Evolutionary conservation across 148 eudicot species (phyloP).

Genomic region (Mesembryanthemum crystallinum): DNA sequence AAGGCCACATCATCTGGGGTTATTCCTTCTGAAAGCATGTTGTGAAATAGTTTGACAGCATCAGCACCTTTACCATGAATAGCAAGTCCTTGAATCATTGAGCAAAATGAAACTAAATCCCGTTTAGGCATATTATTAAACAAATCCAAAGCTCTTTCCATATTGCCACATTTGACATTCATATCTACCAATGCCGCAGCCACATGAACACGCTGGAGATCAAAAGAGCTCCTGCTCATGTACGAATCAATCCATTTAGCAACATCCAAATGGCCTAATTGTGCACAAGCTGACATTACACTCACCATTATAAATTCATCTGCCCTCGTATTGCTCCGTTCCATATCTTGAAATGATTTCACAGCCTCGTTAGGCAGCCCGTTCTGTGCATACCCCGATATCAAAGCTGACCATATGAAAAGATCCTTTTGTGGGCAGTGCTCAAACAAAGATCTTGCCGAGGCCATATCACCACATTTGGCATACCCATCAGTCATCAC

Average conservation of each 20-base stretch:
- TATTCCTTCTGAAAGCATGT: slow-evolving; percentile 61
- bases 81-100: slow-evolving; percentile 67
- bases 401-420: slow-evolving; percentile 68
- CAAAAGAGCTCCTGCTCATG: slow-evolving; percentile 35
- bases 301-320: slow-evolving; percentile 59
- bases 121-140: slow-evolving; percentile 54
- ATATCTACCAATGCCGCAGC: slow-evolving; percentile 64
- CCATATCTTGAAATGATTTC: slow-evolving; percentile 46
- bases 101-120: slow-evolving; percentile 61
- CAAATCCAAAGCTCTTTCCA: slow-evolving; percentile 48
- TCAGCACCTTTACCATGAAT: slow-evolving; percentile 54
- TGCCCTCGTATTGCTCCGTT: slow-evolving; percentile 38
- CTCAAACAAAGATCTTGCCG: slow-evolving; percentile 58
- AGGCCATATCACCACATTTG: slow-evolving; percentile 56
- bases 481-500: slow-evolving; percentile 67
- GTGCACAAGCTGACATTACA: slow-evolving; percentile 79
- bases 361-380: slow-evolving; percentile 60
- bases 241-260: slow-evolving; percentile 66
- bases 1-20: slow-evolving; percentile 63
- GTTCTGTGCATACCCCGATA: slow-evolving; percentile 63
- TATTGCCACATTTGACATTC: slow-evolving; percentile 76
- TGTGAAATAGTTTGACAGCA: slow-evolving; percentile 51
- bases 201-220: slow-evolving; percentile 44
- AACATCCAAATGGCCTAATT: slow-evolving; percentile 45
- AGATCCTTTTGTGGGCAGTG: slow-evolving; percentile 43